Evolutionary conservation across 2,329 filamentous ascomycete genomes (phyloP).

Genomic region (Alternaria arbusti): DNA sequence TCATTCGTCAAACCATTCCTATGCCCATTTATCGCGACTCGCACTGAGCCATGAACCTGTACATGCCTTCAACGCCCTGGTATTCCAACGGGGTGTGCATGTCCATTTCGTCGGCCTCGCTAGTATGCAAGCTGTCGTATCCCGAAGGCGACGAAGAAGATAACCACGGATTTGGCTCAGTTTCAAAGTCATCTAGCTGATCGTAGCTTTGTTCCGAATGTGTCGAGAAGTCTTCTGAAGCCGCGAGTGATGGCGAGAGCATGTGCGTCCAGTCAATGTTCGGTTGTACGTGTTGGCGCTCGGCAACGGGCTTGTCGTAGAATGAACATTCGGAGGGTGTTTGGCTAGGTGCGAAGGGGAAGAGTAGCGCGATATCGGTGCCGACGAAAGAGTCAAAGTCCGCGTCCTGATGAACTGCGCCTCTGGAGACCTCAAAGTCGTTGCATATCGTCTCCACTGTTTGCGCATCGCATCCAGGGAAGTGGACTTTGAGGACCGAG

Average conservation of each 20-base stretch:
- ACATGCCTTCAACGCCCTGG: constrained; percentile 70
- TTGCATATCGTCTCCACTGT: constrained; percentile 84
- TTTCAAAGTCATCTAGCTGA: constrained; percentile 51
- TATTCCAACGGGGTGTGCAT: constrained; percentile 60
- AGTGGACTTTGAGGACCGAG: constrained; percentile 77
- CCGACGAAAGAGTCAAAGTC: constrained; percentile 73
- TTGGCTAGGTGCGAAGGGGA: constrained; percentile 79
- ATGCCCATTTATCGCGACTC: constrained; percentile 50
- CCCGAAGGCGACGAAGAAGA: constrained; percentile 56
- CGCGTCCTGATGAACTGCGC: constrained; percentile 78
- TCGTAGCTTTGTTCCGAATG: constrained; percentile 46
- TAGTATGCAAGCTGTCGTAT: constrained; percentile 65
- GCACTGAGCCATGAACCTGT: constrained; percentile 69
- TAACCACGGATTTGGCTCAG: constrained; percentile 60
- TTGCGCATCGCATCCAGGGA: constrained; percentile 85
- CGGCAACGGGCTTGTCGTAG: constrained; percentile 51
- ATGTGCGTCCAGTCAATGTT: constrained; percentile 64
- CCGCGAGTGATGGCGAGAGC: constrained; percentile 55
- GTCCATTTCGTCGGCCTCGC: constrained; percentile 54
- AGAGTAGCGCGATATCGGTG: constrained; percentile 76
- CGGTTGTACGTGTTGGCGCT: constrained; percentile 45
- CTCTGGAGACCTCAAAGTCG: constrained; percentile 83
- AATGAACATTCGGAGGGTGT: constrained; percentile 56
- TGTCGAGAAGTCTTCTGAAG: constrained; percentile 46
- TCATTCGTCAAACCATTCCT: constrained; percentile 9